These are phyloP conservation scores for Saccharata proteae DNA, from an alignment of 2,329 filamentous ascomycete species.

Conservation along the genomic window DNA sequence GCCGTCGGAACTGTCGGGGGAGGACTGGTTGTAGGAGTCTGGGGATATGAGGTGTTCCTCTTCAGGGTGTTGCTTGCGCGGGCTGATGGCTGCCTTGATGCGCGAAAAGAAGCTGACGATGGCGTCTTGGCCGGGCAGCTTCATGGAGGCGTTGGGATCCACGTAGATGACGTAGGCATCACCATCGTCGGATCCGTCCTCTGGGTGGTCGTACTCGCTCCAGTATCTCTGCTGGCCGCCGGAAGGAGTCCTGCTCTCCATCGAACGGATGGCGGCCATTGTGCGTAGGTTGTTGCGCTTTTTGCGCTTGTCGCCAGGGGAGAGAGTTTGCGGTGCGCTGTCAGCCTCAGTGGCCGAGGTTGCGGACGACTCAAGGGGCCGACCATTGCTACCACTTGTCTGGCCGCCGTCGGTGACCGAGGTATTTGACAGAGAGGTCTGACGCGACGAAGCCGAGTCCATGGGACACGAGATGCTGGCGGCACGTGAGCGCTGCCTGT, in stretches of 20 bases:
- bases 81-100: slow-evolving; percentile 16
- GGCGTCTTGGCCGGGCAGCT: slow-evolving; percentile 52
- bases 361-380: slow-evolving; percentile 21
- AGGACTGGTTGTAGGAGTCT: slow-evolving; percentile 10
- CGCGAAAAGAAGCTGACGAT: slow-evolving; percentile 40
- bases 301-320: slow-evolving; percentile 31
- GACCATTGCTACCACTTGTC: slow-evolving; percentile 17
- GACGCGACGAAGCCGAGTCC: slow-evolving; percentile 17
- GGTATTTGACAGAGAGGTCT: slow-evolving; percentile 25
- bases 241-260: slow-evolving; percentile 10
- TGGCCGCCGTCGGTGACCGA: slow-evolving; percentile 26
- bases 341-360: slow-evolving; percentile 20
- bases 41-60: slow-evolving; percentile 20
- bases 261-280: neutral
- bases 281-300: slow-evolving; percentile 18
- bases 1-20: slow-evolving; percentile 12
- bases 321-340: slow-evolving; percentile 24
- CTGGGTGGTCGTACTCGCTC: slow-evolving; percentile 80
- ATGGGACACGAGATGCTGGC: slow-evolving; percentile 11
- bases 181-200: slow-evolving; percentile 47
- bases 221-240: slow-evolving; percentile 45
- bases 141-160: slow-evolving; percentile 50
- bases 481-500: slow-evolving; percentile 16
- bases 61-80: slow-evolving; percentile 9
- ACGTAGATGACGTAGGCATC: slow-evolving; percentile 60